Evolutionary conservation across 495 filamentous ascomycete species (phyloP).

Genomic region (Antarctomyces pellizariae): DNA sequence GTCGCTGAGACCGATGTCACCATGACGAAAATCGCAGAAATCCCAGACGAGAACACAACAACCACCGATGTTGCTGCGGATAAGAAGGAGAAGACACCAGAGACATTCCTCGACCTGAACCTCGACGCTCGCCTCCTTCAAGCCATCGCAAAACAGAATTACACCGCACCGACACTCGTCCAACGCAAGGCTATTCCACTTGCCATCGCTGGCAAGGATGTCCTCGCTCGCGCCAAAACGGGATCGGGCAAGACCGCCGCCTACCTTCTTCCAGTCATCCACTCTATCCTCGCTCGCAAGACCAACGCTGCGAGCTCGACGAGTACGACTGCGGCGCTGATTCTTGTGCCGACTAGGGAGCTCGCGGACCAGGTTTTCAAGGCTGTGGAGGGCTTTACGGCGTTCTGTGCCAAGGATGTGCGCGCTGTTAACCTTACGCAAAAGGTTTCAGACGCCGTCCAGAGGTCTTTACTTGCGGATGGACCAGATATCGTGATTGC

Average conservation of each 20-base stretch:
- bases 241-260: slow-evolving; percentile 95
- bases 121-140: slow-evolving; percentile 73
- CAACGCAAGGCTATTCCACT: slow-evolving; percentile 76
- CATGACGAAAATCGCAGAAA: slow-evolving; percentile 2
- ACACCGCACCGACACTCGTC: slow-evolving; percentile 60
- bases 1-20: slow-evolving; percentile 5
- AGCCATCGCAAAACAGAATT: slow-evolving; percentile 64
- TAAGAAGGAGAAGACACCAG: slow-evolving; percentile 3
- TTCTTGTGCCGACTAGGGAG: slow-evolving; percentile 86
- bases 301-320: too few species aligned
- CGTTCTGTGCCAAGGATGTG: slow-evolving; percentile 67
- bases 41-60: neutral
- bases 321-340: slow-evolving; percentile 30
- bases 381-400: slow-evolving; percentile 42
- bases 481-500: slow-evolving; percentile 73
- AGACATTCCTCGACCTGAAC: slow-evolving; percentile 21
- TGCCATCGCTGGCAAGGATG: slow-evolving; percentile 74
- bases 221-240: slow-evolving; percentile 75
- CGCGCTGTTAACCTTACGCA: slow-evolving; percentile 66
- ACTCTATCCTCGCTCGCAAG: slow-evolving; percentile 60
- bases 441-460: slow-evolving; percentile 66
- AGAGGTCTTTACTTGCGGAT: slow-evolving; percentile 66
- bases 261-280: slow-evolving; percentile 76
- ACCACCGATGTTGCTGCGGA: neutral
- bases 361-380: slow-evolving; percentile 76